Percentiles rank a stretch among this genome's conserved stretches.
These are phyloP conservation scores for Saccharomyces hybrid DNA, from an alignment of 1,139 yeast genomes.

Conservation along the genomic window DNA sequence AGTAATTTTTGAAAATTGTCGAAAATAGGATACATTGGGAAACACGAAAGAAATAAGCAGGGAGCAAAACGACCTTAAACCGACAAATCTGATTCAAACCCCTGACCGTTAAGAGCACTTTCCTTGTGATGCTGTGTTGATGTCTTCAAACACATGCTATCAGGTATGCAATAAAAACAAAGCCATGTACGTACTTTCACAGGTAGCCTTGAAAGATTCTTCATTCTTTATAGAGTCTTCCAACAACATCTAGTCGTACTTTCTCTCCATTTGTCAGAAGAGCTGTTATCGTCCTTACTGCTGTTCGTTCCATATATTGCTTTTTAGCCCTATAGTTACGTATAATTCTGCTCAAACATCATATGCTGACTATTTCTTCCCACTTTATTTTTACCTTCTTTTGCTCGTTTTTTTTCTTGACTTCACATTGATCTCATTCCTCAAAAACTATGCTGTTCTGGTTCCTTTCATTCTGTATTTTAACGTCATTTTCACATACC, in stretches of 20 bases:
- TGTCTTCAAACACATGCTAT: too few species aligned
- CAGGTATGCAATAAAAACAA: too few species aligned
- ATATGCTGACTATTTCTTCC: not conserved
- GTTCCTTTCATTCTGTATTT: not conserved
- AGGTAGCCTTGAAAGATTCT: too few species aligned
- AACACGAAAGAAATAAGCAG: not conserved
- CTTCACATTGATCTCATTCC: not conserved
- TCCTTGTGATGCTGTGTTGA: too few species aligned
- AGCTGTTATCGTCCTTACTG: too few species aligned
- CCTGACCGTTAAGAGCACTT: too few species aligned
- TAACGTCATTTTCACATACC: not conserved
- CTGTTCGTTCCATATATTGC: not conserved
- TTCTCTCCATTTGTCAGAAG: too few species aligned
- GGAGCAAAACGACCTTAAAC: not conserved
- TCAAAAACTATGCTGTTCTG: not conserved
- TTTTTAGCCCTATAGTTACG: not conserved
- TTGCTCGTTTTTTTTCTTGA: not conserved
- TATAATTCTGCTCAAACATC: not conserved
- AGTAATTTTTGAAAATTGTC: conserved; percentile 10
- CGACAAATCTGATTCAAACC: too few species aligned
- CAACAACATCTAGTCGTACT: too few species aligned
- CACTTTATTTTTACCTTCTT: not conserved
- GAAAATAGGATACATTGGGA: not conserved
- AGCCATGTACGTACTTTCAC: too few species aligned
- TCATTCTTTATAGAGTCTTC: too few species aligned